Percentiles rank a stretch among this genome's conserved stretches.
Evolutionary conservation across 768 basidiomycete species (phyloP).

Genomic region (Termitomyces sp.): DNA sequence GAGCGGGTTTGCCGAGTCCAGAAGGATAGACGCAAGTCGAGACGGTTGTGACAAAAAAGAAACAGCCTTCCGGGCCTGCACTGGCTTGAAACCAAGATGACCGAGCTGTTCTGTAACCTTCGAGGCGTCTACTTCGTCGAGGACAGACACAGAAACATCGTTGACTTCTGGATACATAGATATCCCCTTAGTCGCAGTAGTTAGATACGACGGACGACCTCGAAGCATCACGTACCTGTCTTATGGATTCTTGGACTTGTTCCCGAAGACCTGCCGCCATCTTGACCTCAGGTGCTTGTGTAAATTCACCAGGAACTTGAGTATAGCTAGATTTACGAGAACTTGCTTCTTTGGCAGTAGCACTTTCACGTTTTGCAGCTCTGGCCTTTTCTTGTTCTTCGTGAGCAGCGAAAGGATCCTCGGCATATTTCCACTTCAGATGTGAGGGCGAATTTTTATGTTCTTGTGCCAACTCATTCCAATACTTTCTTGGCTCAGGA

Average conservation of each 20-base stretch:
- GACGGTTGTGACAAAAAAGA: conserved; percentile 58
- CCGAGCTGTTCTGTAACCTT: conserved; percentile 52
- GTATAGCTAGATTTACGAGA: conserved; percentile 15
- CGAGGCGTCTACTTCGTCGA: conserved; percentile 38
- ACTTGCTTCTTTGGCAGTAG: conserved; percentile 11
- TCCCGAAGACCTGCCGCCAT: conserved; percentile 79
- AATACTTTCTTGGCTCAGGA: conserved; percentile 83
- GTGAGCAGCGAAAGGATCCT: conserved; percentile 80
- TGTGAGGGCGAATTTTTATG: conserved; percentile 67
- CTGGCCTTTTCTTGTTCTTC: conserved; percentile 67
- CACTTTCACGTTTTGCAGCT: conserved; percentile 40
- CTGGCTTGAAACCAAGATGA: conserved; percentile 60
- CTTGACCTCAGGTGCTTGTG: conserved; percentile 66
- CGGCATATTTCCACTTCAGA: conserved; percentile 82
- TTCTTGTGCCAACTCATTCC: conserved; percentile 70
- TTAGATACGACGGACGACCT: background rate
- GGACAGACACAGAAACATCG: conserved; percentile 27
- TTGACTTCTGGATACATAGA: conserved; percentile 46
- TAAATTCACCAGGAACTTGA: conserved; percentile 33
- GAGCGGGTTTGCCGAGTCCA: conserved; percentile 54
- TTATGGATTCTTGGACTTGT: conserved; percentile 76
- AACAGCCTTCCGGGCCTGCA: conserved; percentile 48
- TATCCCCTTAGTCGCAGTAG: conserved; percentile 37
- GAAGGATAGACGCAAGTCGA: conserved; percentile 55
- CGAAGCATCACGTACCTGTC: conserved; percentile 46